Evolutionary conservation across 139 green algal species (phyloP), one percentile per base, ranked within the genome.

Genomic region (Asterochloris erici): DNA sequence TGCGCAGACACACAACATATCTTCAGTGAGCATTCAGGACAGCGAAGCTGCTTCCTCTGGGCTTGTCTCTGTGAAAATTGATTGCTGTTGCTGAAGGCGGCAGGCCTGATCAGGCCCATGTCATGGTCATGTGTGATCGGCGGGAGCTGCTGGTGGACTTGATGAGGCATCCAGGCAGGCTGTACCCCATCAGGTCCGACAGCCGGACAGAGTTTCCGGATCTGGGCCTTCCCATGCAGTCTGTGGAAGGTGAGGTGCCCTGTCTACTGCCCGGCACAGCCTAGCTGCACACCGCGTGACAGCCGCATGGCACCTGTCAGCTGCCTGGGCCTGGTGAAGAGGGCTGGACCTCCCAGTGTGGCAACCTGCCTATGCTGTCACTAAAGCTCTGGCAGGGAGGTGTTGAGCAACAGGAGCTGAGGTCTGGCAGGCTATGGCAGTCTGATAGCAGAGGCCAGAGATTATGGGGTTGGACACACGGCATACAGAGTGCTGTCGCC

Each of bases 91-190:
- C 12, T 38, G 60, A 12, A 69, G 62, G 27, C 15, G 85, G 84
- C 62, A 54, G 14, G 9, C 86, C 86, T n/a, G 89, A 88, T 47
- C 69, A 61, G 24, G 91, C 86, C 13, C 74, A 84, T 11, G 81
- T 79, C 54, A 38, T 90, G 69, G 87, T 93, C 0, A 60, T 74
- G 69, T 26, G 89, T 24, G 79, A 89, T 10, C 84, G 85, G 63
- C 64, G 60, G 17, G 77, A 92, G 82, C 78, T 81, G 16, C 47
- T 91, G 15, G 84, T 95, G 23, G 88, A 95, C 79, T 69, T 95
- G 76, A 84, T 93, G 74, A 26, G 75, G 27, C 60, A 85, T 10
- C 90, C 91, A 0, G 91, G 91, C 15, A 74, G n/a, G 77, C 77
- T 83, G 38, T 60, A 77, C 24, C 79, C 68, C 38, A 54, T 83